These are phyloP conservation scores for Claviceps sp. DNA, from an alignment of 2,329 filamentous ascomycete genomes.

Conservation along the genomic window DNA sequence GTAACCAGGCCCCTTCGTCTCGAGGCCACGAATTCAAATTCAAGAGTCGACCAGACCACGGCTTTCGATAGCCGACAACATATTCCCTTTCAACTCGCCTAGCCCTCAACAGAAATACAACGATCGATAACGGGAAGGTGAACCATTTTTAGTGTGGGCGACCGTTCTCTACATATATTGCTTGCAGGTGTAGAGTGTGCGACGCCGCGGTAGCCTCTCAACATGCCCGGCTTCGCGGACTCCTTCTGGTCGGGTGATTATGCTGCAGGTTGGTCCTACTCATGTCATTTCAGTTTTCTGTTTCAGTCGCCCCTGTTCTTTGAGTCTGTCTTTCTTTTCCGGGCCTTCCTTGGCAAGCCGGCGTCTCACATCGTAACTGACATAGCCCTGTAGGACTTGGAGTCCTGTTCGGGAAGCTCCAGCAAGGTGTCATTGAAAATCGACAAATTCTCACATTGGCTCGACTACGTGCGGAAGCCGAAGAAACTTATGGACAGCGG, in stretches of 20 bases:
- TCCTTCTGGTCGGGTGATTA: conserved; percentile 99
- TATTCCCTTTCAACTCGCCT: not conserved
- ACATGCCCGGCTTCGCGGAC: conserved; percentile 80
- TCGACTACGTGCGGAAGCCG: conserved; percentile 87
- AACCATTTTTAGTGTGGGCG: not conserved
- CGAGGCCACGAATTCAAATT: not conserved
- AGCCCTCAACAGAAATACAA: not conserved
- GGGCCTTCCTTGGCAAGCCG: not conserved
- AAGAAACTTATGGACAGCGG: conserved; percentile 74
- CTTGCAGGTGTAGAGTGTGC: not conserved
- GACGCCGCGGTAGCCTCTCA: conserved; percentile 16
- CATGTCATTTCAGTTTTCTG: not conserved
- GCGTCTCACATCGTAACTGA: conserved; percentile 5
- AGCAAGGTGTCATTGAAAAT: conserved; percentile 91
- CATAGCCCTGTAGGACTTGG: conserved; percentile 50
- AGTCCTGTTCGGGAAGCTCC: conserved; percentile 89
- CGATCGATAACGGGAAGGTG: not conserved
- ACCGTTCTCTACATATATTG: not conserved
- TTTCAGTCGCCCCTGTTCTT: not conserved
- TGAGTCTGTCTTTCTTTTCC: not conserved
- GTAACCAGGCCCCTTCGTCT: not conserved
- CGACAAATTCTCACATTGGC: conserved; percentile 86
- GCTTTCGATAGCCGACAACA: not conserved
- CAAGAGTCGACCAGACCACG: not conserved
- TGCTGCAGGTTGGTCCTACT: conserved; percentile 57